These are phyloP conservation scores for Meyerozyma guilliermondii DNA, from an alignment of 1,139 yeast genomes.

Conservation along the genomic window DNA sequence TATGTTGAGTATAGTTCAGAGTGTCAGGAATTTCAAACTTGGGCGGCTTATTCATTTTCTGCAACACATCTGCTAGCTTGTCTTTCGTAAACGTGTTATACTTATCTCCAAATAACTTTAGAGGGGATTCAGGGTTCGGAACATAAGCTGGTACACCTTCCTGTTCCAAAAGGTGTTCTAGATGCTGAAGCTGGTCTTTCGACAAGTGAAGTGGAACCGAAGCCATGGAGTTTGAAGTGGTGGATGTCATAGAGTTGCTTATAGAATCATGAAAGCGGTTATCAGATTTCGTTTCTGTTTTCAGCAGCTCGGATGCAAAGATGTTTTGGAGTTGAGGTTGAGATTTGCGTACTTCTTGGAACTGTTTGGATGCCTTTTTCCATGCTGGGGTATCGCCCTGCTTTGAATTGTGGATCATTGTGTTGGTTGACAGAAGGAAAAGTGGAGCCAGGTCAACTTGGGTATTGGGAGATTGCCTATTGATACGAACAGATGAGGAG, in stretches of 20 bases:
- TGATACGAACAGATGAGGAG: slow-evolving; percentile 25
- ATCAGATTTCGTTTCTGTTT: slow-evolving; percentile 4
- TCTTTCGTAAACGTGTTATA: slow-evolving; percentile 42
- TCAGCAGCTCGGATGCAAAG: slow-evolving; percentile 17
- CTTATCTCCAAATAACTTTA: slow-evolving; percentile 33
- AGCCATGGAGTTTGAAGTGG: slow-evolving; percentile 31
- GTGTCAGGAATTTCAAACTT: neutral
- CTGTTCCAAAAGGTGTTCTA: slow-evolving; percentile 18
- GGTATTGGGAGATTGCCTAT: slow-evolving; percentile 12
- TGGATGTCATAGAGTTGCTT: slow-evolving; percentile 29
- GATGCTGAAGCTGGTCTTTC: slow-evolving; percentile 18
- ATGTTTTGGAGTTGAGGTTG: slow-evolving; percentile 31
- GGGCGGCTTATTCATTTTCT: slow-evolving; percentile 21
- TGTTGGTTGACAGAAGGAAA: slow-evolving; percentile 20
- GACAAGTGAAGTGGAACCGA: slow-evolving; percentile 15
- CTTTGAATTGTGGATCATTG: slow-evolving; percentile 35
- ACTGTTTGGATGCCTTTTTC: slow-evolving; percentile 29
- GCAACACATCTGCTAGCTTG: slow-evolving; percentile 27
- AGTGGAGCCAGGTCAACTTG: slow-evolving; percentile 16
- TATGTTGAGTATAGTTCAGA: neutral
- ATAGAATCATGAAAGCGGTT: slow-evolving; percentile 10
- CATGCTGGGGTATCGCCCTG: slow-evolving; percentile 32
- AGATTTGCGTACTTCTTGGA: slow-evolving; percentile 21
- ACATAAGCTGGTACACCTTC: slow-evolving; percentile 7
- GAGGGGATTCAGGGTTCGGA: slow-evolving; percentile 26